Evolutionary conservation across 2,329 filamentous ascomycete genomes (phyloP).

Genomic region (Tolypocladium album): DNA sequence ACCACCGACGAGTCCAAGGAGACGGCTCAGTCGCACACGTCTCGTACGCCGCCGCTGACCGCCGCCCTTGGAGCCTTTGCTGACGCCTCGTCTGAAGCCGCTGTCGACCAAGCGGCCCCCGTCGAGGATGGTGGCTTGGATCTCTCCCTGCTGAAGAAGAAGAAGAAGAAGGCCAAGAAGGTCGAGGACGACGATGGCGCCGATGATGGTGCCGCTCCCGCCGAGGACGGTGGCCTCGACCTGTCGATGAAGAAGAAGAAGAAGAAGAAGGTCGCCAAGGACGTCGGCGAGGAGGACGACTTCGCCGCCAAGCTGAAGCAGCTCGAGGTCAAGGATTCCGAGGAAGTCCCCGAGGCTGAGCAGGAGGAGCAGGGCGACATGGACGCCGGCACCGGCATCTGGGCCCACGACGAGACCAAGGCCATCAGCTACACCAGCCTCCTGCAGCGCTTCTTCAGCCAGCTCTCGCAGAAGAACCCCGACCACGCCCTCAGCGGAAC

Average conservation of each 20-base stretch:
- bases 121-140: conserved; percentile 43
- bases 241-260: conserved; percentile 77
- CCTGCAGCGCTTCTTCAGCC: conserved; percentile 85
- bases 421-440: conserved; percentile 77
- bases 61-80: conserved; percentile 44
- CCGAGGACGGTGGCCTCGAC: conserved; percentile 43
- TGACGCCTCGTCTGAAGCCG: conserved; percentile 33
- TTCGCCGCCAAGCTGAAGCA: conserved; percentile 52
- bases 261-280: conserved; percentile 48
- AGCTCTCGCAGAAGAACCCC: conserved; percentile 91
- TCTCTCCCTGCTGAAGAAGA: conserved; percentile 72
- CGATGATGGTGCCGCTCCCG: conserved; percentile 33
- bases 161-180: conserved; percentile 50
- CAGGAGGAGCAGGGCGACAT: conserved; percentile 61
- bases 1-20: conserved; percentile 66
- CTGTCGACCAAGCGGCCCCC: conserved; percentile 32
- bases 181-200: conserved; percentile 31
- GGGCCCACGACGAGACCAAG: conserved; percentile 69
- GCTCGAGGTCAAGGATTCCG: conserved; percentile 57
- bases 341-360: conserved; percentile 35
- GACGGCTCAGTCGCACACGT: conserved; percentile 69
- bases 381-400: conserved; percentile 81
- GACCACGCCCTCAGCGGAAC: conserved; percentile 81
- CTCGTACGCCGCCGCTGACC: conserved; percentile 52
- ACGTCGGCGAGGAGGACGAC: conserved; percentile 52